These are phyloP conservation scores for Theileria sp. DNA, from an alignment of 169 alveolate species.

Conservation along the genomic window DNA sequence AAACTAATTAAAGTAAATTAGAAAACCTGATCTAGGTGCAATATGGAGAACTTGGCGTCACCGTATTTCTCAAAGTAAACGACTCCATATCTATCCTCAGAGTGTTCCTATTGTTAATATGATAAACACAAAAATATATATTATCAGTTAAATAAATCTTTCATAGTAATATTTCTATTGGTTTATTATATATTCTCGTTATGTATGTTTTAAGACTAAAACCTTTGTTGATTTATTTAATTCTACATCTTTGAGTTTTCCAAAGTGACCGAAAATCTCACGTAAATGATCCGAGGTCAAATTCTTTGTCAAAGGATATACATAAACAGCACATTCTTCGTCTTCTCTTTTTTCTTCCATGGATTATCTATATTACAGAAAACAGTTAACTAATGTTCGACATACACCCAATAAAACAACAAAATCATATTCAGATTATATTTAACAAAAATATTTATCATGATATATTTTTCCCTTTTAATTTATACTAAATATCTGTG, in stretches of 20 bases:
- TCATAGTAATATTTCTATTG: neutral
- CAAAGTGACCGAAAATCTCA: conserved; percentile 61
- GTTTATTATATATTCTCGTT: neutral
- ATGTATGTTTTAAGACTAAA: neutral
- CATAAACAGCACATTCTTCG: conserved; percentile 15
- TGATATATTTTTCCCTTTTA: too few species aligned
- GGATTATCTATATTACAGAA: neutral
- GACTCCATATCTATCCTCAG: conserved; percentile 10
- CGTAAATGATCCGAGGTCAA: conserved; percentile 46
- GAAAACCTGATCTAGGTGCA: conserved; percentile 53
- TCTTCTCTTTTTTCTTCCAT: conserved; percentile 6
- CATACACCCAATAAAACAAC: neutral
- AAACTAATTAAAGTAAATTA: neutral
- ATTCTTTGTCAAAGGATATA: conserved; percentile 51
- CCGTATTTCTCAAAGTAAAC: conserved; percentile 40
- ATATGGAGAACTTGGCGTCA: conserved; percentile 23
- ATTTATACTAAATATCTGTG: neutral
- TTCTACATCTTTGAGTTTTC: conserved; percentile 27
- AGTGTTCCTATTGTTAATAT: neutral
- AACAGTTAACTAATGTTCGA: neutral
- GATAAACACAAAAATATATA: neutral
- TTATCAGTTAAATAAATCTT: neutral
- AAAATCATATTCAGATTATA: neutral
- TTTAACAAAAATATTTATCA: too few species aligned
- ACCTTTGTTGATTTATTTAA: conserved; percentile 11